Evolutionary conservation across 139 green algal species (phyloP).

Genomic region (Dunaliella primolecta): DNA sequence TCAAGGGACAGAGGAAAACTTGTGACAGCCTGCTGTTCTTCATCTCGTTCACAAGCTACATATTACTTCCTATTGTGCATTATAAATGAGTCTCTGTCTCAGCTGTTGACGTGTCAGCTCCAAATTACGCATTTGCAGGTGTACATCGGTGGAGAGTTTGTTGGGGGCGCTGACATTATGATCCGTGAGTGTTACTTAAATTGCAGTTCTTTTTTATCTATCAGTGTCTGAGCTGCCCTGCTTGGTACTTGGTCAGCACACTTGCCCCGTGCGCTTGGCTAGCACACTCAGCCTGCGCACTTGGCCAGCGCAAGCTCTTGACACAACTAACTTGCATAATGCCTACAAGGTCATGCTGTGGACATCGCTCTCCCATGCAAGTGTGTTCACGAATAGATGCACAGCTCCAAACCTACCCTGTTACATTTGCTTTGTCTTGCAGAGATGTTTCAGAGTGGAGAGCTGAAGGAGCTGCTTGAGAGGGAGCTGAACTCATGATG

Average conservation of each 20-base stretch:
- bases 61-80: too few relatives aligned
- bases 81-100: too few relatives aligned
- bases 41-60: too few relatives aligned
- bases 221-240: too few relatives aligned
- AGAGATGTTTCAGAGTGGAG: conserved; percentile 74
- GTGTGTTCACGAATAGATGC: not conserved
- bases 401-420: too few relatives aligned
- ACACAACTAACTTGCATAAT: not conserved
- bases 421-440: too few relatives aligned
- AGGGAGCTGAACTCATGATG: conserved; percentile 13
- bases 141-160: conserved; percentile 94
- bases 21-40: too few relatives aligned
- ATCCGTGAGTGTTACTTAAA: conserved; percentile 62
- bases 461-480: conserved; percentile 67
- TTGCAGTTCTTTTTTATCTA: too few relatives aligned
- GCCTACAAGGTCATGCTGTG: not conserved
- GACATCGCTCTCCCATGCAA: not conserved
- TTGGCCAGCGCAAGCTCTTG: not conserved
- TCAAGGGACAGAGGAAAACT: too few relatives aligned
- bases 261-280: not conserved
- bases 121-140: too few relatives aligned
- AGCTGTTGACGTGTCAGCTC: too few relatives aligned
- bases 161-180: conserved; percentile 96
- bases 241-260: too few relatives aligned
- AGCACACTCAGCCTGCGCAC: not conserved